Base-by-base conservation (phyloP, 495 filamentous ascomycete species). In the Aspergillus affinis region DNA sequence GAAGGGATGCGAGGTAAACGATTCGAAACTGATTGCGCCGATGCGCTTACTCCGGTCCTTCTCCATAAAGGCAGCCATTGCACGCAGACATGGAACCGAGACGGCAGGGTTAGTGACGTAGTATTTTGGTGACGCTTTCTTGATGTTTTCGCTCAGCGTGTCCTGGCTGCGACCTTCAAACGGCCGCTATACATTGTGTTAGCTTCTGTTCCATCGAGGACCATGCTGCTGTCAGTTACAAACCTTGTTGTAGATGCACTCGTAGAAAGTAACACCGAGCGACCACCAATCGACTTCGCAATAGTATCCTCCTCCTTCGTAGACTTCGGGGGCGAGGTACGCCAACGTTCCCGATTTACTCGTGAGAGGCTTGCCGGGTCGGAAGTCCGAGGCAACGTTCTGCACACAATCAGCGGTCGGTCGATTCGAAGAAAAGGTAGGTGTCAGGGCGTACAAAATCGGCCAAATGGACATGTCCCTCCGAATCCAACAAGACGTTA, bases 161-260 rank as follows among this genome's bases (percentile, higher is more conserved):
- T 92, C 86, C 64, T 96, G 91, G 41, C 86, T 91, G 64, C 89
- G 90, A 26, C 90, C 92, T 65, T 94, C 88, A 62, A 98, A 98
- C 10, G 94, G 94, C 66, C 94, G 84, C 94, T 89, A 60, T 9
- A 18, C 41, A 18, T 21, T 27, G 4, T 36, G 64, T 82, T 65
- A 82, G 75, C 48, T 27, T 47, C 57, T 29, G 36, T 36, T 18
- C 49, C 0, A 9, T 46, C 21, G 10, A 19, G 44, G 0, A 51
- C 6, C 8, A 26, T 12, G 20, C 13, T 51, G 21, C 23, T 26
- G 21, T 8, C n/a, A n/a, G 0, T 18, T 30, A 68, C 83, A 53
- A 76, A 93, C 93, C 87, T 95, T 98, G 75, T 94, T 97, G 76
- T 97, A 98, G 51, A 98, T 96, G 81, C 94, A 97, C 75, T 98